Evolutionary conservation across 371 early-diverging fungal species (phyloP), one percentile per base, ranked within the genome.

Genomic region (Entomophthora muscae): DNA sequence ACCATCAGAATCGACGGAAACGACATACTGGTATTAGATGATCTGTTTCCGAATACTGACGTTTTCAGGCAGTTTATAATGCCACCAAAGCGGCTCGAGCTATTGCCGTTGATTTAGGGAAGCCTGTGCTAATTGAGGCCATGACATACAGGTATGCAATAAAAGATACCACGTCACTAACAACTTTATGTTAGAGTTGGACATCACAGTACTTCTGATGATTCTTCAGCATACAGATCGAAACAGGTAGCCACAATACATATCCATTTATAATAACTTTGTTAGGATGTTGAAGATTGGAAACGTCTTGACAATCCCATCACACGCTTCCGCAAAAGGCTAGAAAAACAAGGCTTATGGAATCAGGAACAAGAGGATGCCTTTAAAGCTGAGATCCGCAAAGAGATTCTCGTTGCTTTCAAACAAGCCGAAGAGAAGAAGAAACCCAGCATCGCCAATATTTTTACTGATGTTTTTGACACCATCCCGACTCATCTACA

Each of bases 1-100:
- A 91, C 95, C 0, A 84, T 97, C 64, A 86, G 97, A 26, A 93
- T 97, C 10, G 98, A 98, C 67, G 98, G 98, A 58, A 98, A 96
- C 74, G 98, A 98, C 69, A 83, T 90, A 26, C 86, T 92, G 85
- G 61, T 61, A 61, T 13, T 30, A 74, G 72, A 64, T 10, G 26
- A 42, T 61, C 28, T 60, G 64, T 54, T 57, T 57, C n/a, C n/a
- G 28, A 53, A 2, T 63, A 32, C 0, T 54, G 42, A 32, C 51
- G 10, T 53, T 54, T 72, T 72, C 32, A 51, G 63, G 98, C 96
- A 1, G 90, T 96, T 26, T 97, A 93, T 71, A 90, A 89, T 68
- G 95, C 89, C 21, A 86, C 88, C 2, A 82, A 82, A 66, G 85
- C 81, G 52, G 96, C 98, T 0, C 76, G 95, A 64, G 75, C 80